Evolutionary conservation across 2,329 filamentous ascomycete species (phyloP).

Genomic region (Talaromyces pinophilus): DNA sequence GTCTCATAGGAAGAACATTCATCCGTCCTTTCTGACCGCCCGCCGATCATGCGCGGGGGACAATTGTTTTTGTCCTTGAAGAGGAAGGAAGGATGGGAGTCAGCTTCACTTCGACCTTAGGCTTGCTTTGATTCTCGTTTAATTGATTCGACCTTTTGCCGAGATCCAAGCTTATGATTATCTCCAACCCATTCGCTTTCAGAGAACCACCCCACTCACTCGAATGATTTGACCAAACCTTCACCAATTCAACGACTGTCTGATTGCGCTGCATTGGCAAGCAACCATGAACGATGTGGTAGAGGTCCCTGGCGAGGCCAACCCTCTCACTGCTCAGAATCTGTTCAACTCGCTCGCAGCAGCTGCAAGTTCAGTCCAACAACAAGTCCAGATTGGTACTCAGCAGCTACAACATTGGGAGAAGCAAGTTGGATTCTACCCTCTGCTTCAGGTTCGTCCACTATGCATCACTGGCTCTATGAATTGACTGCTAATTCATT

Average conservation of each 20-base stretch:
- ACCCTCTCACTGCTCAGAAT: slow-evolving; percentile 64
- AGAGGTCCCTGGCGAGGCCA: slow-evolving; percentile 80
- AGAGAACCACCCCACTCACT: too few relatives aligned
- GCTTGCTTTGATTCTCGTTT: not conserved
- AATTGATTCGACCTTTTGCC: not conserved
- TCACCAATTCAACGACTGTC: not conserved
- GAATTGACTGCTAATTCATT: not conserved
- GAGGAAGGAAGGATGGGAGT: not conserved
- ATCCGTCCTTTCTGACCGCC: slow-evolving; percentile 18
- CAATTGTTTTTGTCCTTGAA: slow-evolving; percentile 5
- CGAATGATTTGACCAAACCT: not conserved
- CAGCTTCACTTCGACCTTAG: not conserved
- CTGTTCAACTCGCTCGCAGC: slow-evolving; percentile 65
- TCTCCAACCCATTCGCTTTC: not conserved
- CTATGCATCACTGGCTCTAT: not conserved
- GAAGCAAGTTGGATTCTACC: slow-evolving; percentile 64
- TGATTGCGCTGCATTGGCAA: slow-evolving; percentile 10
- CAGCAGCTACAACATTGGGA: slow-evolving; percentile 75
- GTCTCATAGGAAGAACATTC: slow-evolving; percentile 34
- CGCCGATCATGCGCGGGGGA: slow-evolving; percentile 22
- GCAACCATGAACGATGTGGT: slow-evolving; percentile 66
- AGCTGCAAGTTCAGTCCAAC: slow-evolving; percentile 64
- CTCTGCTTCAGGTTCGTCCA: slow-evolving; percentile 63
- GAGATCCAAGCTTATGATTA: not conserved
- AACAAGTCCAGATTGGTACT: slow-evolving; percentile 65